Conservation (phyloP, 345 rosid genomes). For the Eucalyptus camaldulensis region DNA sequence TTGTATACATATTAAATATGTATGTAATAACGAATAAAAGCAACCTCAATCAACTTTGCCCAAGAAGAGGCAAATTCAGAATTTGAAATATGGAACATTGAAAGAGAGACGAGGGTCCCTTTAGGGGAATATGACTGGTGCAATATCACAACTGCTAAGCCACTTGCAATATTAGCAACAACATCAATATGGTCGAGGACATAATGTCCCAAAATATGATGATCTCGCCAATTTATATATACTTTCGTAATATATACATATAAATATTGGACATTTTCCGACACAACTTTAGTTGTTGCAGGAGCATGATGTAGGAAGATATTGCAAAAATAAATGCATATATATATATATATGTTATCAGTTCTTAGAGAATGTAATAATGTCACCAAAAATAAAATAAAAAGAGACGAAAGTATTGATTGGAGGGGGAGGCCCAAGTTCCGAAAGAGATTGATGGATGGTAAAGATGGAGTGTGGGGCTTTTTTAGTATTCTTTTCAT, state of each 20-base stretch:
- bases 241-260: background rate
- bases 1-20: background rate
- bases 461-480: constrained; percentile 28
- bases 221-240: background rate
- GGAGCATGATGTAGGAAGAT: background rate
- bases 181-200: background rate
- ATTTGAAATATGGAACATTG: background rate
- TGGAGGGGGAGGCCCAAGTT: constrained; percentile 60
- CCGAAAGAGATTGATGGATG: constrained; percentile 68
- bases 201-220: background rate
- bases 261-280: background rate
- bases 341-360: background rate
- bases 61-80: background rate
- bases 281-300: background rate
- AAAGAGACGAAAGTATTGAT: background rate
- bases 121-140: background rate
- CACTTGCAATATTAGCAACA: background rate
- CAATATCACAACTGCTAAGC: background rate
- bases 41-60: background rate
- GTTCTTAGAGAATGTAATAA: background rate
- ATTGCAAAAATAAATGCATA: background rate
- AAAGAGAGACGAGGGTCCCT: background rate
- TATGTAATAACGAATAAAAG: background rate
- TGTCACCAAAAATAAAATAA: background rate
- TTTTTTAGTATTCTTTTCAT: constrained; percentile 19